Evolutionary conservation across 306 rosid genomes (phyloP).

Genomic region (Trifolium repens): DNA sequence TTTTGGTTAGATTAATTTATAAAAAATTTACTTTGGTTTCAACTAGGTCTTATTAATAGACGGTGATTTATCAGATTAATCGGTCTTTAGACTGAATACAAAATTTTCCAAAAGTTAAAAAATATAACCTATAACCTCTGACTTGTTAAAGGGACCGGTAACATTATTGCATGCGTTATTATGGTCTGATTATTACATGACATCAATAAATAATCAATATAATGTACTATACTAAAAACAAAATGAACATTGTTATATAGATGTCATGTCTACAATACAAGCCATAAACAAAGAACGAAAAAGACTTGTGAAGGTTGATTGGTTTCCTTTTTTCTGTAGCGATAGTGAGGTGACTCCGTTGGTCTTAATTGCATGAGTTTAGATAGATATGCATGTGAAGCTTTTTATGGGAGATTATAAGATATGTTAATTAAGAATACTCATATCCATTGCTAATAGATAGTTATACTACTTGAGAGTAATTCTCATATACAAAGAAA

Average conservation of each 20-base stretch:
- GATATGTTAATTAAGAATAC: too few relatives aligned
- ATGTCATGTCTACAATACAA: neutral
- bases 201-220: neutral
- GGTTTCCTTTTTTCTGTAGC: neutral
- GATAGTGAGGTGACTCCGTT: constrained; percentile 7
- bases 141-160: neutral
- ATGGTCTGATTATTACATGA: constrained; percentile 6
- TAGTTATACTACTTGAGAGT: too few relatives aligned
- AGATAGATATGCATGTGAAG: constrained; percentile 13
- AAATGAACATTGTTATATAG: constrained; percentile 1
- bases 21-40: too few relatives aligned
- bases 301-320: constrained; percentile 10
- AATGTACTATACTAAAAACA: constrained; percentile 21
- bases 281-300: neutral
- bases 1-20: too few relatives aligned
- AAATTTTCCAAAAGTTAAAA: too few relatives aligned
- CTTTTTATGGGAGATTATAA: neutral
- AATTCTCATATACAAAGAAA: too few relatives aligned
- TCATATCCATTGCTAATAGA: too few relatives aligned
- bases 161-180: constrained; percentile 4
- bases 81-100: too few relatives aligned
- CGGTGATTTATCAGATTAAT: too few relatives aligned
- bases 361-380: neutral
- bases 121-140: neutral
- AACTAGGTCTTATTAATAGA: too few relatives aligned